phyloP scores from a whole-genome alignment of 352 stramenopile species.

The Phytophthora sp. region DNA sequence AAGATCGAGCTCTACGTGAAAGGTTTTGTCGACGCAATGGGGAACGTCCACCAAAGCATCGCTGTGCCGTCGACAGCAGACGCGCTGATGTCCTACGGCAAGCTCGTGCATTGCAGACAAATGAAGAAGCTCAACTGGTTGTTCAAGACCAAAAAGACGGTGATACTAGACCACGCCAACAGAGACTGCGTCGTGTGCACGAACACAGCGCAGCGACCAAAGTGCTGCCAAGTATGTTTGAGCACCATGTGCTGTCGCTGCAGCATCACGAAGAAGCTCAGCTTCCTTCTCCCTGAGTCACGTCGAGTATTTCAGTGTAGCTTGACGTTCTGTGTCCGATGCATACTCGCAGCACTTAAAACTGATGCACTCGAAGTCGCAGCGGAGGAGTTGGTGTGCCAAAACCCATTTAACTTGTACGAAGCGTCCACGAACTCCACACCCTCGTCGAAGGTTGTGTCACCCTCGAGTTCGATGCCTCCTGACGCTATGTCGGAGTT shows the following conservation, averaged over 20 bases:
- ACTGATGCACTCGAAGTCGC: slow-evolving; percentile 31
- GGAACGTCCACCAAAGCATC: slow-evolving; percentile 19
- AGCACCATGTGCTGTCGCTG: slow-evolving; percentile 31
- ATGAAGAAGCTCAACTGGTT: slow-evolving; percentile 50
- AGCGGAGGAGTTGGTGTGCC: slow-evolving; percentile 22
- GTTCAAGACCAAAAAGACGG: slow-evolving; percentile 26
- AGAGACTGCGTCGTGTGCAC: slow-evolving; percentile 20
- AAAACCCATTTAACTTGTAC: slow-evolving; percentile 30
- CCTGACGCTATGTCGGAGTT: slow-evolving; percentile 31
- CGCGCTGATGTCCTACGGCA: slow-evolving; percentile 30
- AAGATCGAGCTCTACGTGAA: slow-evolving; percentile 48
- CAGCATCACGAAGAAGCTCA: slow-evolving; percentile 28
- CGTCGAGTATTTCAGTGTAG: slow-evolving; percentile 19
- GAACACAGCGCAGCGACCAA: slow-evolving; percentile 8
- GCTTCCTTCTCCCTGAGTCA: slow-evolving; percentile 25
- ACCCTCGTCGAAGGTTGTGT: slow-evolving; percentile 18
- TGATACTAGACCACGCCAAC: slow-evolving; percentile 18
- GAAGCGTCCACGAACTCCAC: slow-evolving; percentile 17
- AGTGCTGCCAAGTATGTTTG: slow-evolving; percentile 23
- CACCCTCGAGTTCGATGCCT: slow-evolving; percentile 27
- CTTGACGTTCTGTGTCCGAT: slow-evolving; percentile 38
- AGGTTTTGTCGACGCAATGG: slow-evolving; percentile 37
- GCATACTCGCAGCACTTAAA: slow-evolving; percentile 21
- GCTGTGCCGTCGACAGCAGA: slow-evolving; percentile 25
- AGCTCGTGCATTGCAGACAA: slow-evolving; percentile 31